These are phyloP conservation scores for Ganoderma sinense DNA, from an alignment of 1,284 basidiomycete species.

Conservation along the genomic window DNA sequence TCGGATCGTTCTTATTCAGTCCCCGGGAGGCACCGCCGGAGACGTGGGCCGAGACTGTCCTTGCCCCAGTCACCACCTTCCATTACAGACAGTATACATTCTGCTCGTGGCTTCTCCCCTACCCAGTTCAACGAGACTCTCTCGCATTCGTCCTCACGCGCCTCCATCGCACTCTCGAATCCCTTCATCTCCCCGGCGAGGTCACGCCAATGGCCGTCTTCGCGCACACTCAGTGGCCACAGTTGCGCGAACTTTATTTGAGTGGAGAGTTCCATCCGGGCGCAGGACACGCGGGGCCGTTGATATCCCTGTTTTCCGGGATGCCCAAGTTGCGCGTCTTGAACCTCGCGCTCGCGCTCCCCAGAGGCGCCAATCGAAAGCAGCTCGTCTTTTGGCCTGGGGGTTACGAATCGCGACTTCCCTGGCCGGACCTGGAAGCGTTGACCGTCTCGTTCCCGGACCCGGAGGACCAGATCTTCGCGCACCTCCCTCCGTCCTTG, in stretches of 20 bases:
- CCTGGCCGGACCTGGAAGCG: neutral
- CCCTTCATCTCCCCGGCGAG: neutral
- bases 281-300: neutral
- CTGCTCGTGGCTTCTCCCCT: neutral
- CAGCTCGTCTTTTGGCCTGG: neutral
- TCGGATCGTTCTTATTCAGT: neutral
- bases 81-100: neutral
- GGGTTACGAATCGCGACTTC: neutral
- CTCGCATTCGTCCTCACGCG: too few species aligned
- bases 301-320: neutral
- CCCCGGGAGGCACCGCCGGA: neutral
- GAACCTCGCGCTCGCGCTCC: neutral
- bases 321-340: neutral
- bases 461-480: too few species aligned
- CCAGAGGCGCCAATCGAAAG: neutral
- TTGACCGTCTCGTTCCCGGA: too few species aligned
- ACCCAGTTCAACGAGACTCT: neutral
- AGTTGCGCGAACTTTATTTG: neutral
- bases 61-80: neutral
- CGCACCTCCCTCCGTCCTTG: neutral
- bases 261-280: neutral
- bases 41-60: neutral
- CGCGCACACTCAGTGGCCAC: neutral
- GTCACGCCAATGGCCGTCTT: neutral
- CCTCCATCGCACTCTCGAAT: neutral